phyloP scores from a whole-genome alignment of 495 filamentous ascomycete genomes.

The Penicillium subrubescens region DNA sequence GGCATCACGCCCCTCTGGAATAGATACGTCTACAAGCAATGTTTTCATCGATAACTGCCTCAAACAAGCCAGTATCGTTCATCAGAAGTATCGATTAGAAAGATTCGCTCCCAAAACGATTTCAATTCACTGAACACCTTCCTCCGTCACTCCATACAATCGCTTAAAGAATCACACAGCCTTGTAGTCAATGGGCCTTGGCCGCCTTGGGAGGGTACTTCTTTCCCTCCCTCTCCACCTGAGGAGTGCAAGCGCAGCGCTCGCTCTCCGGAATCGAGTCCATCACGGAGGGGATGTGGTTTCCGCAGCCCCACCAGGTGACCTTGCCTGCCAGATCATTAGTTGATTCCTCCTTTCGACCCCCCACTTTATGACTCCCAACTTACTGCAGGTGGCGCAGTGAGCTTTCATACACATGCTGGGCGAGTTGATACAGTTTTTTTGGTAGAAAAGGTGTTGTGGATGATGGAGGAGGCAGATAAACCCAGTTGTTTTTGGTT shows the following conservation, averaged over 20 bases:
- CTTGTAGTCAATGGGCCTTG: conserved; percentile 39
- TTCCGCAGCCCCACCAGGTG: conserved; percentile 74
- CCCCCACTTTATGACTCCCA: no score
- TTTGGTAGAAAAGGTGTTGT: conserved; percentile 4
- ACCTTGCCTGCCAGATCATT: conserved; percentile 54
- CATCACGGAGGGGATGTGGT: conserved; percentile 67
- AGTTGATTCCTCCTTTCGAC: not conserved
- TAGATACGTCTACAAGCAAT: not conserved
- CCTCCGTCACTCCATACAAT: not conserved
- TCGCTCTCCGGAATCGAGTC: conserved; percentile 59
- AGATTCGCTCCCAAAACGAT: not conserved
- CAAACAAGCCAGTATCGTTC: not conserved
- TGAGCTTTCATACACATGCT: conserved; percentile 54
- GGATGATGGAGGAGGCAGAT: not conserved
- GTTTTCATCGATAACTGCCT: not conserved
- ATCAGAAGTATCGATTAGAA: not conserved
- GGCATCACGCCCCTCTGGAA: not conserved
- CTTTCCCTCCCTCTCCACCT: conserved; percentile 61
- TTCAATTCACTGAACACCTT: not conserved
- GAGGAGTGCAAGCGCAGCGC: conserved; percentile 66
- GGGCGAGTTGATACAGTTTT: conserved; percentile 2
- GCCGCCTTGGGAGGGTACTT: conserved; percentile 64
- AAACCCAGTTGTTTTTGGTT: not conserved
- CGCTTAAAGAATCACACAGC: conserved; percentile 24
- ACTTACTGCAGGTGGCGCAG: conserved; percentile 54